Percentiles rank a stretch among this genome's conserved stretches.
These are phyloP conservation scores for Suillus hirtellus DNA, from an alignment of 768 basidiomycete genomes.

Conservation along the genomic window DNA sequence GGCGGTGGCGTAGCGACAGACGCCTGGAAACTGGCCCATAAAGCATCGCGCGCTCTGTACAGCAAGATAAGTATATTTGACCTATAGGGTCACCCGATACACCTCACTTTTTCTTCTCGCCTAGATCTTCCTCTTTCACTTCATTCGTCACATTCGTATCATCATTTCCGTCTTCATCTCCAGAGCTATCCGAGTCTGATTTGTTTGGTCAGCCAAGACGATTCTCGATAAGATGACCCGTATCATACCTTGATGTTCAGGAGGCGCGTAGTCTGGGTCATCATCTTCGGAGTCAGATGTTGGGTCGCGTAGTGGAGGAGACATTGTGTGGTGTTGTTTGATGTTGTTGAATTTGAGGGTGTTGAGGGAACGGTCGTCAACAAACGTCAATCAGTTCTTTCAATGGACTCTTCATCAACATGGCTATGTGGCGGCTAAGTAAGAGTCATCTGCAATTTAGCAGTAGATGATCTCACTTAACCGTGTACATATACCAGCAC, in stretches of 20 bases:
- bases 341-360: slow-evolving; percentile 27
- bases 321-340: slow-evolving; percentile 27
- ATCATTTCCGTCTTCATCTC: slow-evolving; percentile 38
- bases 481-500: background rate
- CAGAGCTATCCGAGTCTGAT: slow-evolving; percentile 41
- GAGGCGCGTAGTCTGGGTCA: slow-evolving; percentile 63
- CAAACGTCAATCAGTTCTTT: background rate
- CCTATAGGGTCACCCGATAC: slow-evolving; percentile 6
- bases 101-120: slow-evolving; percentile 46
- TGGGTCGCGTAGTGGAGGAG: slow-evolving; percentile 17
- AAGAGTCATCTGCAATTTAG: too few relatives aligned
- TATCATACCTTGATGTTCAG: slow-evolving; percentile 39
- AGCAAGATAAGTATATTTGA: slow-evolving; percentile 8
- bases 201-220: background rate
- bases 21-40: slow-evolving; percentile 72
- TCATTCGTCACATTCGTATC: slow-evolving; percentile 31
- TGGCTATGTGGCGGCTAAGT: background rate
- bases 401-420: background rate
- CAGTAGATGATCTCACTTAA: background rate
- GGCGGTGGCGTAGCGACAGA: slow-evolving; percentile 44
- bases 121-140: slow-evolving; percentile 35
- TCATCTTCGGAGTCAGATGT: slow-evolving; percentile 68
- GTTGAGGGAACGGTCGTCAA: slow-evolving; percentile 16
- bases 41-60: slow-evolving; percentile 55
- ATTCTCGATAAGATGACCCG: background rate